A percentile compares a stretch with the other conserved stretches of the same genome.
phyloP scores from a whole-genome alignment of 106 monocot species.

The Platanthera guangdongensis region DNA sequence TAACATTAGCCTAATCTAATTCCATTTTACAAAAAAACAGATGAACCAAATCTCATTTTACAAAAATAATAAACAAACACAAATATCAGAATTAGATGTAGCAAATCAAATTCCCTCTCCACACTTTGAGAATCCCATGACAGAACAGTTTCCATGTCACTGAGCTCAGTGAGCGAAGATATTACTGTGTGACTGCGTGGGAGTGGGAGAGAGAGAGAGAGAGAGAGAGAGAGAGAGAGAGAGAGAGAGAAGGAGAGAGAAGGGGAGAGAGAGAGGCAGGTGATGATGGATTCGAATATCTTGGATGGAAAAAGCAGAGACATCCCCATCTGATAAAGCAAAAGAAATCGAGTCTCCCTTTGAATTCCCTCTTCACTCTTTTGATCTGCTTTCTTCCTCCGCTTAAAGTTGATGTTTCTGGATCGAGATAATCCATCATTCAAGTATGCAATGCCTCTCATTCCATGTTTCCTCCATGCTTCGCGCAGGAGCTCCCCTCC shows the following conservation, averaged over 20 bases:
- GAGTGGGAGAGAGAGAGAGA: too few relatives aligned
- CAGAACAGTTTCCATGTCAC: too few relatives aligned
- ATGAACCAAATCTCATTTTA: too few relatives aligned
- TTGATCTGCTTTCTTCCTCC: neutral
- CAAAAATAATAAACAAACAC: too few relatives aligned
- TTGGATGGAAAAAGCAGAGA: slow-evolving; percentile 22
- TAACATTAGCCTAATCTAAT: too few relatives aligned
- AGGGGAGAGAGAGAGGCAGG: neutral
- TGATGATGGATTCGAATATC: slow-evolving; percentile 15
- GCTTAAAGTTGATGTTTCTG: neutral
- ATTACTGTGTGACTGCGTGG: too few relatives aligned
- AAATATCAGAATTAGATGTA: too few relatives aligned
- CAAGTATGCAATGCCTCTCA: slow-evolving; percentile 1
- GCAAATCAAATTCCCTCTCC: too few relatives aligned
- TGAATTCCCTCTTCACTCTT: neutral
- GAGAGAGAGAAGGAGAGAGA: neutral
- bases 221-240: neutral
- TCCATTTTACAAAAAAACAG: too few relatives aligned
- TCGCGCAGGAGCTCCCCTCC: slow-evolving; percentile 12
- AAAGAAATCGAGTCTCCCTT: neutral
- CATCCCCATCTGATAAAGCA: slow-evolving; percentile 22
- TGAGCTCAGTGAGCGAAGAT: too few relatives aligned
- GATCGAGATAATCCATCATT: slow-evolving; percentile 7
- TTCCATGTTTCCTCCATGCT: slow-evolving; percentile 23
- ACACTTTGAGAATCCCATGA: too few relatives aligned